Conservation (phyloP, 139 green algal species). For the Chlorella vulgaris region DNA sequence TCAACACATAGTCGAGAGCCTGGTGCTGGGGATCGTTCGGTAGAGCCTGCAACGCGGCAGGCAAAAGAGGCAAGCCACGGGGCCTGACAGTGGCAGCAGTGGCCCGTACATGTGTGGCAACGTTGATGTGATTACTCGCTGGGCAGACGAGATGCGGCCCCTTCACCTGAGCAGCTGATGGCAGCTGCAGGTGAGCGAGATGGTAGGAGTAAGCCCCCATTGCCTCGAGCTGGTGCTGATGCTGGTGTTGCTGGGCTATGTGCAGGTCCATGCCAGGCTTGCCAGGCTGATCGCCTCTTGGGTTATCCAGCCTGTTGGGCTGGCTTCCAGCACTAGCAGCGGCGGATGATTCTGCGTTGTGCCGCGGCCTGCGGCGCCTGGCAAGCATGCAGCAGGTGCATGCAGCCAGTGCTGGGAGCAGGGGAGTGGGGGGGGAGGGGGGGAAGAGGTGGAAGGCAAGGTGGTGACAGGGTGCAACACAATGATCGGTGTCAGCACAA, state of each 20-base stretch:
- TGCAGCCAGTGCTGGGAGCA: not conserved
- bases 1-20: not conserved
- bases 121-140: not conserved
- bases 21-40: not conserved
- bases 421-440: not conserved
- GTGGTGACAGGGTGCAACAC: not conserved
- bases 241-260: not conserved
- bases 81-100: too few relatives aligned
- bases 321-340: not conserved
- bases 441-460: not conserved
- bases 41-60: not conserved
- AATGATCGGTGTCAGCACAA: not conserved
- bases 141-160: not conserved
- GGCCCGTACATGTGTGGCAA: not conserved
- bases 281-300: not conserved
- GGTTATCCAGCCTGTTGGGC: too few relatives aligned
- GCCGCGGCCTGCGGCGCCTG: not conserved
- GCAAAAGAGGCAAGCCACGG: too few relatives aligned
- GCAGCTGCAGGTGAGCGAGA: not conserved
- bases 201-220: too few relatives aligned
- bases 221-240: too few relatives aligned
- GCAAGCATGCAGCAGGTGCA: not conserved
- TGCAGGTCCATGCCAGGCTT: not conserved
- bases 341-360: not conserved
- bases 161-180: not conserved